These are phyloP conservation scores for Cystobasidium sp. DNA, from an alignment of 1,284 basidiomycete genomes.

Conservation along the genomic window DNA sequence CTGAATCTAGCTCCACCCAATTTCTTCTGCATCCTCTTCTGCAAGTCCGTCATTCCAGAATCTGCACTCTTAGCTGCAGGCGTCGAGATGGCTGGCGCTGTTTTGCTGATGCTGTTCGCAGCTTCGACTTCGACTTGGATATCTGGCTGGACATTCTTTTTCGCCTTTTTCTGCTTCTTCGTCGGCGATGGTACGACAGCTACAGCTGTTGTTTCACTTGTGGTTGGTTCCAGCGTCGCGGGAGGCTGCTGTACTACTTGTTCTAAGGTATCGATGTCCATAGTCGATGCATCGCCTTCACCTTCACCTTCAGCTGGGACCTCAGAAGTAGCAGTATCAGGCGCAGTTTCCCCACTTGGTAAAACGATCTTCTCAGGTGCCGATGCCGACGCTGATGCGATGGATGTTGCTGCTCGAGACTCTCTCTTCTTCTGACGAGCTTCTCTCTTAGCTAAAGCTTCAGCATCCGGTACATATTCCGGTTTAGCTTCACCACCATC, in stretches of 20 bases:
- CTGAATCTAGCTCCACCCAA: slow-evolving; percentile 53
- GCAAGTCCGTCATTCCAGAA: slow-evolving; percentile 35
- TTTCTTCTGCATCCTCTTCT: slow-evolving; percentile 47
- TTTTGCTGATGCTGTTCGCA: not conserved
- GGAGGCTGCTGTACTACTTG: too few relatives aligned
- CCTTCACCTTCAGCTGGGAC: not conserved
- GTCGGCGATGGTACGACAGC: not conserved
- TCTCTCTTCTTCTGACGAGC: slow-evolving; percentile 22
- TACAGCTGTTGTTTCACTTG: not conserved
- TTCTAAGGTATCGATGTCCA: slow-evolving; percentile 11
- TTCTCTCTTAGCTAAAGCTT: slow-evolving; percentile 36
- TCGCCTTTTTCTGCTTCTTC: not conserved
- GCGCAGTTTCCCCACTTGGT: not conserved
- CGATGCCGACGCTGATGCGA: not conserved
- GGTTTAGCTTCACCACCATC: slow-evolving; percentile 16
- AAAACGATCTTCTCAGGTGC: too few relatives aligned
- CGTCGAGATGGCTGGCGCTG: not conserved
- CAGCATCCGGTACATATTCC: slow-evolving; percentile 33
- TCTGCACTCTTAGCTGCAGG: not conserved
- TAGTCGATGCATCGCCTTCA: slow-evolving; percentile 1
- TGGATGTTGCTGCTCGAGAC: not conserved
- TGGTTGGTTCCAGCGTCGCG: not conserved
- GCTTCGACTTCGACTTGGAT: not conserved
- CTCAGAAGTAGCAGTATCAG: not conserved
- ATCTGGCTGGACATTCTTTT: too few relatives aligned